Percentiles rank a stretch among this genome's conserved stretches.
These are phyloP conservation scores for Candida sp. DNA, from an alignment of 1,139 yeast species.

Conservation along the genomic window DNA sequence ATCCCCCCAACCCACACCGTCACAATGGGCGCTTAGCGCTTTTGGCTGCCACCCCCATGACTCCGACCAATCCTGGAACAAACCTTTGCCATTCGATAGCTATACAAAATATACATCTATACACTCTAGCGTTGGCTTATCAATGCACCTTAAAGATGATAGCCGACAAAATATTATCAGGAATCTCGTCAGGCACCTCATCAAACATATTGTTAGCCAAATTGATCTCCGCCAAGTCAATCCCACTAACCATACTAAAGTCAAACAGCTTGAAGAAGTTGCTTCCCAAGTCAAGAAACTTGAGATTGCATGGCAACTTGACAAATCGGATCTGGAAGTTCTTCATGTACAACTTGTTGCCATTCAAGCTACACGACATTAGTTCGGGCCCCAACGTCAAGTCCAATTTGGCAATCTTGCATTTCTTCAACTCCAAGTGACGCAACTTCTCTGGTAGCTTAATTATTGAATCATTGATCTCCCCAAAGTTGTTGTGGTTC, in stretches of 20 bases:
- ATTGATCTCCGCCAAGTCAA: conserved; percentile 15
- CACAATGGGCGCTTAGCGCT: no score
- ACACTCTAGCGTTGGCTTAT: background rate
- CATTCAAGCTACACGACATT: conserved; percentile 11
- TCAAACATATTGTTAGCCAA: conserved; percentile 19
- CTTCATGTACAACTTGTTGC: conserved; percentile 12
- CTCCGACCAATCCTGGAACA: no score
- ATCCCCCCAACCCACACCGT: background rate
- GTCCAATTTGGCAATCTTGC: conserved; percentile 13
- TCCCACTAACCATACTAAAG: conserved; percentile 10
- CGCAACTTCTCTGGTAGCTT: conserved; percentile 12
- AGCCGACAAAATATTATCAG: conserved; percentile 13
- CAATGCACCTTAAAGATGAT: conserved; percentile 11
- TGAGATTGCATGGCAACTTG: conserved; percentile 10
- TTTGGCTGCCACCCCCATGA: no score
- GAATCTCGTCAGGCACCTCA: conserved; percentile 16
- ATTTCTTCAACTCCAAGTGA: conserved; percentile 15
- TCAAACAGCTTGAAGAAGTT: conserved; percentile 15
- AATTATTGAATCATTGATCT: conserved; percentile 7
- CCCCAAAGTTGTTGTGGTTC: conserved; percentile 10
- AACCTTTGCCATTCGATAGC: no score
- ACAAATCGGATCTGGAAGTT: conserved; percentile 7
- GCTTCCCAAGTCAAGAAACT: conserved; percentile 15
- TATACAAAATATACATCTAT: background rate
- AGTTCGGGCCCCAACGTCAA: conserved; percentile 4